Conservation (phyloP, 306 rosid species). For the Rubus idaeus region DNA sequence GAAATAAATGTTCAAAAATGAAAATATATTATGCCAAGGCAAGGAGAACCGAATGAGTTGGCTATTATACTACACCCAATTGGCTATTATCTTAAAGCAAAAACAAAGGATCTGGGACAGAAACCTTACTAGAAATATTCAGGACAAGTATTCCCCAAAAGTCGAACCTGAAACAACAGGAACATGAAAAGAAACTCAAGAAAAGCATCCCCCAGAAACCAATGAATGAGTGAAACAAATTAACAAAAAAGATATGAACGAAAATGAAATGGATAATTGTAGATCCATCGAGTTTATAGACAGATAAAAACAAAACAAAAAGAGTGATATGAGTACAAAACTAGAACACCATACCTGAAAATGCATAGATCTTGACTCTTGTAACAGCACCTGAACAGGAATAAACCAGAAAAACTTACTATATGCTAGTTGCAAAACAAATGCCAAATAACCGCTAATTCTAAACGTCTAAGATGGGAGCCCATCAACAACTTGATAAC, state of each 20-base stretch:
- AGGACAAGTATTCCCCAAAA: not conserved
- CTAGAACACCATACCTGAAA: not conserved
- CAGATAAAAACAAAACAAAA: not conserved
- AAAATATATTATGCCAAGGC: too few relatives aligned
- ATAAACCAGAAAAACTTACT: not conserved
- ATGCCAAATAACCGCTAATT: too few relatives aligned
- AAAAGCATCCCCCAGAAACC: not conserved
- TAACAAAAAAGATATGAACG: not conserved
- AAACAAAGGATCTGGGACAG: not conserved
- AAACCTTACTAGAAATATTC: not conserved
- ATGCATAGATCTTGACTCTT: not conserved
- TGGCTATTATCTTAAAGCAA: not conserved
- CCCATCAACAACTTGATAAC: too few relatives aligned
- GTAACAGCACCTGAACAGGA: conserved; percentile 7
- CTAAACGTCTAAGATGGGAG: too few relatives aligned
- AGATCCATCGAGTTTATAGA: conserved; percentile 6
- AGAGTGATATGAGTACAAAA: not conserved
- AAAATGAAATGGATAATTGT: not conserved
- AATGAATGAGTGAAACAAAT: not conserved
- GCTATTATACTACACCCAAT: not conserved
- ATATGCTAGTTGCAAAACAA: too few relatives aligned
- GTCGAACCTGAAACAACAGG: conserved; percentile 4
- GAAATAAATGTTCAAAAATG: too few relatives aligned
- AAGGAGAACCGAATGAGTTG: not conserved
- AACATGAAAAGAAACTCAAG: not conserved